phyloP scores from a whole-genome alignment of 1,284 basidiomycete species.

The Papiliotrema terrestris region DNA sequence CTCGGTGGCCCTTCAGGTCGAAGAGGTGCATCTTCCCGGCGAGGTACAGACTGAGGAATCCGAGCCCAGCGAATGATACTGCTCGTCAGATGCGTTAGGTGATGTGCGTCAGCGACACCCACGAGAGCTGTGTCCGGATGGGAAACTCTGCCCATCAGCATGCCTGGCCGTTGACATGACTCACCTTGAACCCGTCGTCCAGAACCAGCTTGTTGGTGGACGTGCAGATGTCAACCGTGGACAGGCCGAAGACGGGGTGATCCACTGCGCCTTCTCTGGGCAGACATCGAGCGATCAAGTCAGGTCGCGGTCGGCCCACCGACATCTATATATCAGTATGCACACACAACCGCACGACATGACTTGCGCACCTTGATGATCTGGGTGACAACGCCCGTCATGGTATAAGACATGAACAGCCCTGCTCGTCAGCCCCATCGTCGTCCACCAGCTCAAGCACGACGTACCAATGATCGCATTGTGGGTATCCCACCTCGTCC shows the following conservation, averaged over 20 bases:
- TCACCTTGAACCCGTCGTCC: conserved; percentile 73
- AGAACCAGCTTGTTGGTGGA: conserved; percentile 60
- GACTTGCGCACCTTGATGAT: conserved; percentile 62
- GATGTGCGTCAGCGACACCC: conserved; percentile 3
- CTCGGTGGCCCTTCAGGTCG: conserved; percentile 72
- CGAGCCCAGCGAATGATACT: conserved; percentile 90
- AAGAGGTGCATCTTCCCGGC: conserved; percentile 91
- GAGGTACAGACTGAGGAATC: conserved; percentile 82
- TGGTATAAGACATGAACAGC: conserved; percentile 62
- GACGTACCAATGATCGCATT: conserved; percentile 64
- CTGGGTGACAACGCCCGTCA: conserved; percentile 79
- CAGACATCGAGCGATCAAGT: conserved; percentile 77
- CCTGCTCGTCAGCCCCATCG: conserved; percentile 53
- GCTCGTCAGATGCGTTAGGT: not conserved
- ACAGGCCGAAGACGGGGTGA: conserved; percentile 65
- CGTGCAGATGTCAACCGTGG: conserved; percentile 74
- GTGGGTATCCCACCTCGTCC: conserved; percentile 86
- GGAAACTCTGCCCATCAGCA: conserved; percentile 62
- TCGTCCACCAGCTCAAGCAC: not conserved
- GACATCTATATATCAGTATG: conserved; percentile 25
- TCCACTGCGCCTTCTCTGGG: conserved; percentile 65
- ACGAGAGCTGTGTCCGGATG: conserved; percentile 69
- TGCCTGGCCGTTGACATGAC: conserved; percentile 2
- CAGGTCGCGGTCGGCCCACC: conserved; percentile 85
- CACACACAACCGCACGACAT: too few relatives aligned